These are phyloP conservation scores for Pichia sp. DNA, from an alignment of 1,139 yeast genomes.

Conservation along the genomic window DNA sequence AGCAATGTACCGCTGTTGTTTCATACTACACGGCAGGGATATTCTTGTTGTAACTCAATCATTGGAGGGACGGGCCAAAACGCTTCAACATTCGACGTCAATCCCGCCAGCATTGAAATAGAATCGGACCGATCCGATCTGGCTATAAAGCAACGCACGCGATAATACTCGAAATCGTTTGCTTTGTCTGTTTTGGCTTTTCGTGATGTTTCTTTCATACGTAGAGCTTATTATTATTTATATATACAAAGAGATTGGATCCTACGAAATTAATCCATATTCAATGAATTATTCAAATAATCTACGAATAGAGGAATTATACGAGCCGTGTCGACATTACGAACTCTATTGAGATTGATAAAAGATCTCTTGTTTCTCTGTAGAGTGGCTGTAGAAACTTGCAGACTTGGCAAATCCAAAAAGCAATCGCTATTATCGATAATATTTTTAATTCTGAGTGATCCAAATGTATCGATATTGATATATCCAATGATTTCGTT, in stretches of 20 bases:
- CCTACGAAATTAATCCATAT: no score
- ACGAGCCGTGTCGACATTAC: conserved; percentile 59
- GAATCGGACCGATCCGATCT: no score
- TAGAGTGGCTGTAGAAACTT: conserved; percentile 65
- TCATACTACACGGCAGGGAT: no score
- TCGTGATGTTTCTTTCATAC: background rate
- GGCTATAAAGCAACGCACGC: no score
- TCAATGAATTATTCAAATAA: conserved; percentile 41
- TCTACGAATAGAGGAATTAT: conserved; percentile 68
- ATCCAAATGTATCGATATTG: conserved; percentile 48
- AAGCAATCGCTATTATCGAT: conserved; percentile 25
- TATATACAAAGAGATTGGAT: no score
- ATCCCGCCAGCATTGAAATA: no score
- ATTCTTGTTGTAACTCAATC: no score
- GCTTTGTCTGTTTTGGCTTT: background rate
- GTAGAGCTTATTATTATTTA: no score
- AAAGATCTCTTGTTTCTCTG: conserved; percentile 82
- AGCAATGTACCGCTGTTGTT: no score
- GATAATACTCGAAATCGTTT: no score
- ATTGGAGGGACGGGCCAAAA: no score
- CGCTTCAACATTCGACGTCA: no score
- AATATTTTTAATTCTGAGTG: conserved; percentile 20
- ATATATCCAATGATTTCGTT: conserved; percentile 52
- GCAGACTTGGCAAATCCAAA: conserved; percentile 56
- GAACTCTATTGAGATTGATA: conserved; percentile 68